Percentiles rank a stretch among this genome's conserved stretches.
phyloP scores from a whole-genome alignment of 371 early-diverging fungal species.

The Syncephalis fuscata region DNA sequence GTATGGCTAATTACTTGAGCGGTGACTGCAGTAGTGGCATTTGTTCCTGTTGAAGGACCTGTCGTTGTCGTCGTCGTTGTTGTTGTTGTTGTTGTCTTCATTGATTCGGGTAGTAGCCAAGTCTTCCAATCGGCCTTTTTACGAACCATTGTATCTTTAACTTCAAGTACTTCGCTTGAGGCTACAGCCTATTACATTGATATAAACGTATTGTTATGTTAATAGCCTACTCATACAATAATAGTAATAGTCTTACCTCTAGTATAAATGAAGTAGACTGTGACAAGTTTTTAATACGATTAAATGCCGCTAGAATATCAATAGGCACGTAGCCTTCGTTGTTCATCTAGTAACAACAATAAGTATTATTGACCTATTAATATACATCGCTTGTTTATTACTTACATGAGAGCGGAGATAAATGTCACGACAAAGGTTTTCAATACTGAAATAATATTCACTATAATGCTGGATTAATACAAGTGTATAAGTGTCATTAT shows the following conservation, averaged over 20 bases:
- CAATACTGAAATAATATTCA: constrained; percentile 89
- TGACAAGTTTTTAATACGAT: constrained; percentile 62
- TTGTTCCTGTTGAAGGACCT: no score
- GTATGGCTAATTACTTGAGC: no score
- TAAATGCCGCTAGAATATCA: constrained; percentile 60
- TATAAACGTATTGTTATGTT: no score
- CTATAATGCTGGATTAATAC: constrained; percentile 16
- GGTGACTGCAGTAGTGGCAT: no score
- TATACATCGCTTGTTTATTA: background rate
- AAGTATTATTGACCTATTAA: background rate
- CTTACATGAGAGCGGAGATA: constrained; percentile 62
- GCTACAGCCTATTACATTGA: constrained; percentile 24
- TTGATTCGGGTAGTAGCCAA: constrained; percentile 45
- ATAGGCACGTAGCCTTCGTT: constrained; percentile 58
- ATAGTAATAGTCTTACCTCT: constrained; percentile 12
- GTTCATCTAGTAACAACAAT: constrained; percentile 45
- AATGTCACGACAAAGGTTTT: constrained; percentile 85
- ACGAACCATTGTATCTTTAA: constrained; percentile 42
- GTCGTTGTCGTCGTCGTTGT: no score
- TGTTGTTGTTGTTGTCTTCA: no score
- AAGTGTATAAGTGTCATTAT: no score
- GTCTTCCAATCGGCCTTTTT: constrained; percentile 56
- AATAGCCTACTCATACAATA: no score
- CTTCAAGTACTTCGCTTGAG: constrained; percentile 32
- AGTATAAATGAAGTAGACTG: constrained; percentile 38